phyloP scores from a whole-genome alignment of 805 yeast species.

The Wickerhamomyces ciferrii region DNA sequence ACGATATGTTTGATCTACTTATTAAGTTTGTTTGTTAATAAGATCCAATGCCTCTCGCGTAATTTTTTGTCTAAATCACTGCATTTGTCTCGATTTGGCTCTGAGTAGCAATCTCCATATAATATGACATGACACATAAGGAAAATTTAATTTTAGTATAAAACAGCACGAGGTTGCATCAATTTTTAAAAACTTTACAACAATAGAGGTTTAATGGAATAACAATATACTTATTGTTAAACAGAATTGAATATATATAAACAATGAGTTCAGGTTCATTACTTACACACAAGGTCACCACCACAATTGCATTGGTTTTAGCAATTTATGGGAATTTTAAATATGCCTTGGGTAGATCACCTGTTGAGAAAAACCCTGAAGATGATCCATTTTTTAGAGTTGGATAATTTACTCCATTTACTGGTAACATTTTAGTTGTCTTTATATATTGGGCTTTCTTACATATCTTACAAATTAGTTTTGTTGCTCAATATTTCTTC shows the following conservation, averaged over 20 bases:
- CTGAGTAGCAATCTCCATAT: neutral
- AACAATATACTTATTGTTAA: too few relatives aligned
- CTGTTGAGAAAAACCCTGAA: conserved; percentile 33
- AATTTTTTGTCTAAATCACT: neutral
- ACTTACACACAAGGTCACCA: conserved; percentile 34
- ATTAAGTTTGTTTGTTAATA: too few relatives aligned
- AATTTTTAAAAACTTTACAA: too few relatives aligned
- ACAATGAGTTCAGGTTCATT: conserved; percentile 1
- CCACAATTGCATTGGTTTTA: conserved; percentile 48
- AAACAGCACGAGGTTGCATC: neutral
- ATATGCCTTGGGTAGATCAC: conserved; percentile 52
- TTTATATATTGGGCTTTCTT: conserved; percentile 55
- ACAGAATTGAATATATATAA: too few relatives aligned
- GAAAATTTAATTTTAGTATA: neutral
- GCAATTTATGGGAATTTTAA: conserved; percentile 52
- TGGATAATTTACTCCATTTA: conserved; percentile 68
- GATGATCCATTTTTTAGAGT: conserved; percentile 42
- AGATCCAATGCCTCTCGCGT: neutral
- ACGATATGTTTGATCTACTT: too few relatives aligned
- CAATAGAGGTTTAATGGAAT: too few relatives aligned
- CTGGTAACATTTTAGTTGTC: conserved; percentile 44
- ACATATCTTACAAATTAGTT: conserved; percentile 46
- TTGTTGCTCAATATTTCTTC: conserved; percentile 39
- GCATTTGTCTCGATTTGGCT: neutral
- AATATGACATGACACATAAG: neutral